Percentiles rank a stretch among this genome's conserved stretches.
Evolutionary conservation across 2,329 filamentous ascomycete species (phyloP).

Genomic region (Podosphaera leucotricha): DNA sequence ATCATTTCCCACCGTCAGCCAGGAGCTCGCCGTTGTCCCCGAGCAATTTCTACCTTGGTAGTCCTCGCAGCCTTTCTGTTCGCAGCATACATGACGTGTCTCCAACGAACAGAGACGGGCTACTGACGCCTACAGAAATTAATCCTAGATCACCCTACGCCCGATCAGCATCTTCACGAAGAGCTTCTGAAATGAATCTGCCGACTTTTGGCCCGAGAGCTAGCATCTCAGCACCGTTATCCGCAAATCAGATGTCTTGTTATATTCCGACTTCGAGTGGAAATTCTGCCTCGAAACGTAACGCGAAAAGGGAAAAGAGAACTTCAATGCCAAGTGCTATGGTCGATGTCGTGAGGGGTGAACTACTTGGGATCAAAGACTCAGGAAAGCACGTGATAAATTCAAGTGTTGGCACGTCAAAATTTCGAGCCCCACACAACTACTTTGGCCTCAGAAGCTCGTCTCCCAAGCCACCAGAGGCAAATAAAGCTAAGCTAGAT

Average conservation of each 20-base stretch:
- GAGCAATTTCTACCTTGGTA: not conserved
- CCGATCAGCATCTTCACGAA: slow-evolving; percentile 20
- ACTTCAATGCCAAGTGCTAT: slow-evolving; percentile 19
- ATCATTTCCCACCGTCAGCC: not conserved
- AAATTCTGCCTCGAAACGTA: slow-evolving; percentile 24
- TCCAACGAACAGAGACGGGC: not conserved
- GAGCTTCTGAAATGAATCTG: slow-evolving; percentile 15
- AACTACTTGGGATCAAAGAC: slow-evolving; percentile 23
- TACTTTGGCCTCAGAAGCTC: slow-evolving; percentile 11
- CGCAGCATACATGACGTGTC: slow-evolving; percentile 38
- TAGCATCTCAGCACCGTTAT: slow-evolving; percentile 18
- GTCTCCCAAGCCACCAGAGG: slow-evolving; percentile 14
- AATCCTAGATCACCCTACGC: slow-evolving; percentile 15
- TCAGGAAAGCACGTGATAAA: not conserved
- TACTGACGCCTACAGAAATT: slow-evolving; percentile 15
- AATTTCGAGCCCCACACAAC: slow-evolving; percentile 14
- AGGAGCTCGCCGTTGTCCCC: not conserved
- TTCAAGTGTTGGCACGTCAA: slow-evolving; percentile 2
- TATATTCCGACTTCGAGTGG: slow-evolving; percentile 26
- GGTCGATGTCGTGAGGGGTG: slow-evolving; percentile 30
- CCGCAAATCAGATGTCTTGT: slow-evolving; percentile 37
- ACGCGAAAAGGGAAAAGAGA: slow-evolving; percentile 23
- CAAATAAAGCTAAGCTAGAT: slow-evolving; percentile 25
- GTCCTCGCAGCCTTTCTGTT: slow-evolving; percentile 21
- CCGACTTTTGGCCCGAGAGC: slow-evolving; percentile 19